These are phyloP conservation scores for Nidula niveotomentosa DNA, from an alignment of 1,284 basidiomycete genomes.

Conservation along the genomic window DNA sequence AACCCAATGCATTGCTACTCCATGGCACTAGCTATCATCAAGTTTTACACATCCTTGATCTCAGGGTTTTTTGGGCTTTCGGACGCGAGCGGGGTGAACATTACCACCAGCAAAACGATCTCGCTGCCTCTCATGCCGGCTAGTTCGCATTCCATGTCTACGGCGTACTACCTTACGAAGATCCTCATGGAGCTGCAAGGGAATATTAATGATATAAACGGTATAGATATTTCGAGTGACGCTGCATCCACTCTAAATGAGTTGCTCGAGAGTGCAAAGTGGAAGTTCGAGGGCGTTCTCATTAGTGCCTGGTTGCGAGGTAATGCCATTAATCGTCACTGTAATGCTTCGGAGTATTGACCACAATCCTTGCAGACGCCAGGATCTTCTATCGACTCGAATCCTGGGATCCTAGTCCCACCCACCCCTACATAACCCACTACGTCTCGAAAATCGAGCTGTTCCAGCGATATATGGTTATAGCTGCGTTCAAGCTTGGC, in stretches of 20 bases:
- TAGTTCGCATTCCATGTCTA: conserved; percentile 81
- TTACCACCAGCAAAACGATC: conserved; percentile 19
- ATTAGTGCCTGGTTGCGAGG: conserved; percentile 84
- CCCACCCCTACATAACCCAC: conserved; percentile 58
- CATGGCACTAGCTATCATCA: conserved; percentile 92
- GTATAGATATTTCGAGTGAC: conserved; percentile 82
- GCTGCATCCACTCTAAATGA: conserved; percentile 66
- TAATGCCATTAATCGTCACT: conserved; percentile 25
- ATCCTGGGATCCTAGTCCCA: conserved; percentile 71
- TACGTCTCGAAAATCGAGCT: conserved; percentile 77
- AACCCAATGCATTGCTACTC: conserved; percentile 84
- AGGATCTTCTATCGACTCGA: conserved; percentile 85
- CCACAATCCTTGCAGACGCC: conserved; percentile 61
- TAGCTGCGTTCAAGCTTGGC: conserved; percentile 81
- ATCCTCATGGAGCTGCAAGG: conserved; percentile 87
- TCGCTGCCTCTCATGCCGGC: conserved; percentile 68
- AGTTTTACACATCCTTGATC: conserved; percentile 83
- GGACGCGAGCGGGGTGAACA: conserved; percentile 59
- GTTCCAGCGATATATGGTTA: conserved; percentile 84
- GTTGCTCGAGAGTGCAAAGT: conserved; percentile 81
- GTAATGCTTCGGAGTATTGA: conserved; percentile 7
- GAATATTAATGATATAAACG: conserved; percentile 78
- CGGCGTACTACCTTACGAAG: conserved; percentile 78
- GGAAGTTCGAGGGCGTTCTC: conserved; percentile 87
- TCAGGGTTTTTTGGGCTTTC: conserved; percentile 92